Percentiles rank a stretch among this genome's conserved stretches.
These are phyloP conservation scores for Scedosporium dehoogii DNA, from an alignment of 2,329 filamentous ascomycete genomes.

Conservation along the genomic window DNA sequence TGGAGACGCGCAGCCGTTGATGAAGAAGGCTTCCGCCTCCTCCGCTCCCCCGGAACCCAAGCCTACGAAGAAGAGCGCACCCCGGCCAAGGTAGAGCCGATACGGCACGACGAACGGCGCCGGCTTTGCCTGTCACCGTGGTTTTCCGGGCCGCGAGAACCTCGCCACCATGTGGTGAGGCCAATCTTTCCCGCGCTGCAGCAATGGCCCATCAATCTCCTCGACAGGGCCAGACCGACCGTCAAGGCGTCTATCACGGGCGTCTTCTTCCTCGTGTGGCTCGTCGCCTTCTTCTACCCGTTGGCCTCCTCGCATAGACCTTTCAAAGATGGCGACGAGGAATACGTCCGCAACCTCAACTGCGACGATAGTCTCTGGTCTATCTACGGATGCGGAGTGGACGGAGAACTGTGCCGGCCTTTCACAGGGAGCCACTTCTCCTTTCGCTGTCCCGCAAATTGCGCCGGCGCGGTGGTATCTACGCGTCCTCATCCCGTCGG, in stretches of 20 bases:
- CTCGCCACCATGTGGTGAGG: not conserved
- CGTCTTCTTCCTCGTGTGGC: constrained; percentile 4
- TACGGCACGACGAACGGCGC: not conserved
- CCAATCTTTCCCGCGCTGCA: constrained; percentile 1
- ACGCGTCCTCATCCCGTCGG: constrained; percentile 48
- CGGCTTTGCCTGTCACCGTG: not conserved
- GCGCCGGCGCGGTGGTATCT: constrained; percentile 32
- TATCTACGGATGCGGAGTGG: constrained; percentile 43
- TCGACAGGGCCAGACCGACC: not conserved
- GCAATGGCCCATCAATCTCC: not conserved
- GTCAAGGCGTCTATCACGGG: not conserved
- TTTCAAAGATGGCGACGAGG: not conserved
- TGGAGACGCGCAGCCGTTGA: not conserved
- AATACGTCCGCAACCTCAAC: constrained; percentile 26
- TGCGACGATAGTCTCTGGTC: constrained; percentile 47
- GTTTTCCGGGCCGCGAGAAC: not conserved
- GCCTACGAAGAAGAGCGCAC: not conserved
- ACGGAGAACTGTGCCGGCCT: constrained; percentile 48
- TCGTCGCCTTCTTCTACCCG: not conserved
- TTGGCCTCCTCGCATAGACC: not conserved
- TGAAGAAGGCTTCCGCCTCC: not conserved
- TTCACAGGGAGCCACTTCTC: constrained; percentile 45
- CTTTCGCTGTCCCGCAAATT: constrained; percentile 52
- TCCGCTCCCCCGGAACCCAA: not conserved
- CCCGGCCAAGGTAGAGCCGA: not conserved